Evolutionary conservation across 805 yeast species (phyloP).

Genomic region (Kuraishia hungarica): DNA sequence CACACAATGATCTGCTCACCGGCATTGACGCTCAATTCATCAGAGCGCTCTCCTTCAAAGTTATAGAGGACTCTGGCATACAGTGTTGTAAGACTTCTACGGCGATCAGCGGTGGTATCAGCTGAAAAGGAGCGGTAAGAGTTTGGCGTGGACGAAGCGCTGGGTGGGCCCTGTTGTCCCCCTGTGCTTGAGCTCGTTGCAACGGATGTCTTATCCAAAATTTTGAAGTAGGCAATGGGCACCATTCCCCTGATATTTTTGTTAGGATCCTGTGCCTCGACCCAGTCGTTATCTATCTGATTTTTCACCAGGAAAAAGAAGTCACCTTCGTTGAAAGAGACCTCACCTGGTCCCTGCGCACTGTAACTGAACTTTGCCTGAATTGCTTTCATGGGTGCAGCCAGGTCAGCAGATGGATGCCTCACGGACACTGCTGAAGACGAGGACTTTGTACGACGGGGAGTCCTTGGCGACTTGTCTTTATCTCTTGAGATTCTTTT

Average conservation of each 20-base stretch:
- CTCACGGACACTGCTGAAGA: conserved; percentile 10
- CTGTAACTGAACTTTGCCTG: conserved; percentile 71
- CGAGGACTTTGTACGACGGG: conserved; percentile 9
- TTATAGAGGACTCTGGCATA: conserved; percentile 85
- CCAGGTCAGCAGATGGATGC: background rate
- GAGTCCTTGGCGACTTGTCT: conserved; percentile 10
- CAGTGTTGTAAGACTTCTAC: conserved; percentile 24
- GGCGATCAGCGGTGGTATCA: conserved; percentile 8
- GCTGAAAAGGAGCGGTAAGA: conserved; percentile 4
- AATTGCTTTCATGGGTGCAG: conserved; percentile 71
- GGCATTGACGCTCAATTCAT: conserved; percentile 74
- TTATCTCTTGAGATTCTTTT: conserved; percentile 23
- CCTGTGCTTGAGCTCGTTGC: conserved; percentile 10
- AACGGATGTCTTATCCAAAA: conserved; percentile 52
- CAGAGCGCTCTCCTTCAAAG: conserved; percentile 73
- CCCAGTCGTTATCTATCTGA: conserved; percentile 50
- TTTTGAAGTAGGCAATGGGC: conserved; percentile 78
- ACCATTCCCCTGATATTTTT: conserved; percentile 76
- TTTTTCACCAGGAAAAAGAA: conserved; percentile 73
- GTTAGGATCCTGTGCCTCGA: conserved; percentile 82
- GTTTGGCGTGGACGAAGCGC: background rate
- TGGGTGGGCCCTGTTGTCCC: conserved; percentile 11
- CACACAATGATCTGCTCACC: conserved; percentile 90
- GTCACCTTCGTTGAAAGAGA: conserved; percentile 74
- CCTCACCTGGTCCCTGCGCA: conserved; percentile 76